phyloP scores from a whole-genome alignment of 345 rosid species.

The Corchorus capsularis region DNA sequence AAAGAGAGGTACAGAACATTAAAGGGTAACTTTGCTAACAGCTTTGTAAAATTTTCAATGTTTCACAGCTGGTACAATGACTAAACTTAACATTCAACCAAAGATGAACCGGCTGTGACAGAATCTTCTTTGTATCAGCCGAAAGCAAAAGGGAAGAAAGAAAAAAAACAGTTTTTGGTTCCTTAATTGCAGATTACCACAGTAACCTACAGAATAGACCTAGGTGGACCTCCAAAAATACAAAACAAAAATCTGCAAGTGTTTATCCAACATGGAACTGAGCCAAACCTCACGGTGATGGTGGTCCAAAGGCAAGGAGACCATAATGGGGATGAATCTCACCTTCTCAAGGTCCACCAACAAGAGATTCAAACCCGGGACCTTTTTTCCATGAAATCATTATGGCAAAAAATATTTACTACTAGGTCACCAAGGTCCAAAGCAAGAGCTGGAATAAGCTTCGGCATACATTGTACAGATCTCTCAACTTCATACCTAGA shows the following conservation, averaged over 20 bases:
- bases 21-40: background rate
- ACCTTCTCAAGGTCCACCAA: background rate
- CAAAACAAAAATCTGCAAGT: background rate
- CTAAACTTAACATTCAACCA: background rate
- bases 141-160: background rate
- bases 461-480: background rate
- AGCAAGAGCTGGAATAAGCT: background rate
- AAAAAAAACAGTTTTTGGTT: background rate
- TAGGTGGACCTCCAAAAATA: background rate
- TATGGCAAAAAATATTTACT: background rate
- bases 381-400: background rate
- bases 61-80: background rate
- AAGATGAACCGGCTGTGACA: background rate
- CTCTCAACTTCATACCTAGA: background rate
- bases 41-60: background rate
- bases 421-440: background rate
- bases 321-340: slow-evolving; percentile 7
- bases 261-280: background rate
- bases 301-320: background rate
- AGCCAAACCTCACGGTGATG: background rate
- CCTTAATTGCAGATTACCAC: background rate
- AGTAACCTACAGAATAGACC: background rate
- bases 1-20: background rate
- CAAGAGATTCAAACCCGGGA: background rate
- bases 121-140: background rate